These are phyloP conservation scores for Sarocladium brachiariae DNA, from an alignment of 2,329 filamentous ascomycete genomes.

Conservation along the genomic window DNA sequence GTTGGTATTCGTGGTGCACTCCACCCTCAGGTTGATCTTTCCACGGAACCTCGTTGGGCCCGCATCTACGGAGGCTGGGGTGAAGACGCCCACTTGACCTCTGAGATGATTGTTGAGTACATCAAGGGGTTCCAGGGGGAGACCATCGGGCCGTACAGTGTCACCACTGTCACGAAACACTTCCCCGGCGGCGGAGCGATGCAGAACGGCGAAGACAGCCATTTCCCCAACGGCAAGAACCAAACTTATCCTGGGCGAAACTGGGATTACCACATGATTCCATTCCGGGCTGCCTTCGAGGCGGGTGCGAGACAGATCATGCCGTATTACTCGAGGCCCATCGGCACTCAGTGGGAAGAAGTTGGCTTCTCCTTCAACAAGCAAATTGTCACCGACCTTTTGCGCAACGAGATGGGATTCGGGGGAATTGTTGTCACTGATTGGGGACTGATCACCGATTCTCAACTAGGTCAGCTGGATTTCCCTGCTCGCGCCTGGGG, in stretches of 20 bases:
- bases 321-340: slow-evolving; percentile 43
- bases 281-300: slow-evolving; percentile 42
- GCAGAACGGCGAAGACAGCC: slow-evolving; percentile 43
- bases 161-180: slow-evolving; percentile 45
- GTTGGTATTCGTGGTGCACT: slow-evolving; percentile 38
- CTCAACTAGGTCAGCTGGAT: slow-evolving; percentile 31
- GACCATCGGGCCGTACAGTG: slow-evolving; percentile 33
- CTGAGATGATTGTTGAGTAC: slow-evolving; percentile 32
- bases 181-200: slow-evolving; percentile 45
- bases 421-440: slow-evolving; percentile 45
- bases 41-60: slow-evolving; percentile 45
- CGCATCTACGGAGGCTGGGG: slow-evolving; percentile 38
- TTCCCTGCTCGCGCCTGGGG: slow-evolving; percentile 45
- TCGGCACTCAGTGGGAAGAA: slow-evolving; percentile 37
- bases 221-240: slow-evolving; percentile 46
- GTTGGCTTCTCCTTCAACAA: slow-evolving; percentile 47
- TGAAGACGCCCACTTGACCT: slow-evolving; percentile 37
- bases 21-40: slow-evolving; percentile 43
- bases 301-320: slow-evolving; percentile 45
- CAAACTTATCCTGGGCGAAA: slow-evolving; percentile 43
- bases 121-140: slow-evolving; percentile 41
- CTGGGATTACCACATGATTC: slow-evolving; percentile 41
- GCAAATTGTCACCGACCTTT: slow-evolving; percentile 40
- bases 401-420: slow-evolving; percentile 41
- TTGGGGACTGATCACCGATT: slow-evolving; percentile 45